phyloP scores from a whole-genome alignment of 495 filamentous ascomycete species.

The Penicillium tannophilum region DNA sequence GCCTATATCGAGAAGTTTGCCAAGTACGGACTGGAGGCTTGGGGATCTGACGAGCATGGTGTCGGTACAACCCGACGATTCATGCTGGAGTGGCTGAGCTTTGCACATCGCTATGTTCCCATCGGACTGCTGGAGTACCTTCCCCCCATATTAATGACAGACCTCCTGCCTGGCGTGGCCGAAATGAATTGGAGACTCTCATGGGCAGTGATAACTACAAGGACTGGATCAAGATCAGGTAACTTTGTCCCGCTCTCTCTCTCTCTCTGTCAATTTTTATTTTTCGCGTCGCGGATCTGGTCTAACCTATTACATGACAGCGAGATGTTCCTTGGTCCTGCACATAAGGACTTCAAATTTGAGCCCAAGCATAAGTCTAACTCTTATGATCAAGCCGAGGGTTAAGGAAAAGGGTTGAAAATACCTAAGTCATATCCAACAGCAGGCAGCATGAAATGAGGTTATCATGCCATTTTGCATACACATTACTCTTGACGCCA shows the following conservation, averaged over 20 bases:
- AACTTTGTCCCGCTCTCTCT: slow-evolving; percentile 33
- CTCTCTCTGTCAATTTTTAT: not conserved
- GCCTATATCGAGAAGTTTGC: slow-evolving; percentile 85
- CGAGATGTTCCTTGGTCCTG: slow-evolving; percentile 96
- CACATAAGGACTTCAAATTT: slow-evolving; percentile 88
- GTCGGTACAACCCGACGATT: slow-evolving; percentile 87
- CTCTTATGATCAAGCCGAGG: slow-evolving; percentile 69
- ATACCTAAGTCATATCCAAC: not conserved
- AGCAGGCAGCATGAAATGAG: not conserved
- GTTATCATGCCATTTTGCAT: not conserved
- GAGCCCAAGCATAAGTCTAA: slow-evolving; percentile 99
- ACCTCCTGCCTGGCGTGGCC: slow-evolving; percentile 77
- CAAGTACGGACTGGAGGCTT: slow-evolving; percentile 85
- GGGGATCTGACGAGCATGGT: slow-evolving; percentile 93
- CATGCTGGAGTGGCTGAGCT: slow-evolving; percentile 92
- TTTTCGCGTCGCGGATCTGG: not conserved
- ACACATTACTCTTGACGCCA: not conserved
- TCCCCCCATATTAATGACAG: slow-evolving; percentile 87
- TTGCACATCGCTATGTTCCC: slow-evolving; percentile 86
- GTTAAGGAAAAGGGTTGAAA: slow-evolving; percentile 32
- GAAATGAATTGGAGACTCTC: slow-evolving; percentile 89
- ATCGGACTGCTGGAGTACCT: slow-evolving; percentile 84
- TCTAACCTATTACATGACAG: slow-evolving; percentile 45
- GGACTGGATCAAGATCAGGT: slow-evolving; percentile 99
- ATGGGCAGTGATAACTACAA: slow-evolving; percentile 85